Conservation (phyloP, 1,139 yeast species). For the Blastobotrys malaysiensis region DNA sequence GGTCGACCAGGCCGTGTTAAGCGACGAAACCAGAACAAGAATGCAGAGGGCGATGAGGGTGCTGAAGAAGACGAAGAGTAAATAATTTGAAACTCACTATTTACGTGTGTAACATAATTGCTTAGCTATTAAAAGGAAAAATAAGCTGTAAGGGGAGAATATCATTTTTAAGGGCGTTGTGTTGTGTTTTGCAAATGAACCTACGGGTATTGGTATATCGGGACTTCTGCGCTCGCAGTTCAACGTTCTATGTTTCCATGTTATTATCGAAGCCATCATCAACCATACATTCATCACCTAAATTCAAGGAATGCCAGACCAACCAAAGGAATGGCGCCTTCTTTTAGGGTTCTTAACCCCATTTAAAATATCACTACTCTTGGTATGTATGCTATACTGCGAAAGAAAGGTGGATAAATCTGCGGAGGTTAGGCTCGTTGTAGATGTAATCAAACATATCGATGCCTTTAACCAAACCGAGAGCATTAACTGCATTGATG, state of each 20-base stretch:
- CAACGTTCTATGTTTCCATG: no score
- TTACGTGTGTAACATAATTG: neutral
- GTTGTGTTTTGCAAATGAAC: no score
- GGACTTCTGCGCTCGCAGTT: neutral
- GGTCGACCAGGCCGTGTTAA: conserved; percentile 99
- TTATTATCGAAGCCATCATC: no score
- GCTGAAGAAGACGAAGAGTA: conserved; percentile 53
- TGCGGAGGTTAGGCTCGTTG: conserved; percentile 20
- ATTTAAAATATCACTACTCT: conserved; percentile 24
- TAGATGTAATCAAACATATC: conserved; percentile 20
- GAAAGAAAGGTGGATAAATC: conserved; percentile 17
- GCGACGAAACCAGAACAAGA: conserved; percentile 86
- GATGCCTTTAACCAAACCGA: conserved; percentile 17
- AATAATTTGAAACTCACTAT: conserved; percentile 23
- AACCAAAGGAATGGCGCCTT: neutral
- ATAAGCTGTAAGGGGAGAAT: neutral
- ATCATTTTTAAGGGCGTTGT: no score
- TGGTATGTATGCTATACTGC: conserved; percentile 23
- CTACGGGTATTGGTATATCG: no score
- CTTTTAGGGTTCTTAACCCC: conserved; percentile 24
- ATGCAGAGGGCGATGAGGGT: conserved; percentile 58
- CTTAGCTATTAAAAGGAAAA: neutral
- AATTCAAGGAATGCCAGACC: neutral
- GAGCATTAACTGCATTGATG: conserved; percentile 6
- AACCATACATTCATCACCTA: no score